These are phyloP conservation scores for Aphanoascus verrucosus DNA, from an alignment of 2,329 filamentous ascomycete species.

Conservation along the genomic window DNA sequence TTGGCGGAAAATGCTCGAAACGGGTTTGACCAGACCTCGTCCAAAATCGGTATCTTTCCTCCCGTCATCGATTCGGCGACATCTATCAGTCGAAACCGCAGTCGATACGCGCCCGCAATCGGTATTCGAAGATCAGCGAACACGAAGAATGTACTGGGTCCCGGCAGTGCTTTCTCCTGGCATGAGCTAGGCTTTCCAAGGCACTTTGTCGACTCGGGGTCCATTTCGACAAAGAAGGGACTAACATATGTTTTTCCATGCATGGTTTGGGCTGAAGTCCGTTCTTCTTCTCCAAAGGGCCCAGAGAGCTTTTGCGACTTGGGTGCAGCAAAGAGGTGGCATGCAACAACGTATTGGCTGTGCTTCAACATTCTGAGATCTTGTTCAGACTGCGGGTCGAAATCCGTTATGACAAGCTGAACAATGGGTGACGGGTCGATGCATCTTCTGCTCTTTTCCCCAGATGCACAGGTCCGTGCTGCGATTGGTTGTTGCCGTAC, in stretches of 20 bases:
- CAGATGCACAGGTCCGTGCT: conserved; percentile 38
- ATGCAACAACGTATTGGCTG: conserved; percentile 35
- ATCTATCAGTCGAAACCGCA: conserved; percentile 39
- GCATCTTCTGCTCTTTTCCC: conserved; percentile 35
- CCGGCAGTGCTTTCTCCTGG: conserved; percentile 15
- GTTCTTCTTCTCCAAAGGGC: background rate
- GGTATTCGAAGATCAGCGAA: conserved; percentile 40
- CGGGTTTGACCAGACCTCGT: conserved; percentile 32
- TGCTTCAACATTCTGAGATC: conserved; percentile 33
- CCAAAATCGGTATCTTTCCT: conserved; percentile 31
- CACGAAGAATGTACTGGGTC: conserved; percentile 38
- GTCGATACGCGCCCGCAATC: conserved; percentile 35
- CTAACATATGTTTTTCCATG: conserved; percentile 34
- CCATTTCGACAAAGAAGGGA: conserved; percentile 33
- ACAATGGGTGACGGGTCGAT: conserved; percentile 40
- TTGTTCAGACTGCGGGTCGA: conserved; percentile 29
- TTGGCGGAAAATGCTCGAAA: conserved; percentile 36
- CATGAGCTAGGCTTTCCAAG: conserved; percentile 26
- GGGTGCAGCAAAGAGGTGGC: conserved; percentile 31
- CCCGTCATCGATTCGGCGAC: conserved; percentile 25
- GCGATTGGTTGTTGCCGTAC: conserved; percentile 39
- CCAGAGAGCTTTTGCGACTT: conserved; percentile 2
- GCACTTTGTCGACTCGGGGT: conserved; percentile 36
- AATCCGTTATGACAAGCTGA: conserved; percentile 37
- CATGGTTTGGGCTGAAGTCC: conserved; percentile 23